phyloP scores from a whole-genome alignment of 352 stramenopile genomes.

The Phytopythium oedochilum region DNA sequence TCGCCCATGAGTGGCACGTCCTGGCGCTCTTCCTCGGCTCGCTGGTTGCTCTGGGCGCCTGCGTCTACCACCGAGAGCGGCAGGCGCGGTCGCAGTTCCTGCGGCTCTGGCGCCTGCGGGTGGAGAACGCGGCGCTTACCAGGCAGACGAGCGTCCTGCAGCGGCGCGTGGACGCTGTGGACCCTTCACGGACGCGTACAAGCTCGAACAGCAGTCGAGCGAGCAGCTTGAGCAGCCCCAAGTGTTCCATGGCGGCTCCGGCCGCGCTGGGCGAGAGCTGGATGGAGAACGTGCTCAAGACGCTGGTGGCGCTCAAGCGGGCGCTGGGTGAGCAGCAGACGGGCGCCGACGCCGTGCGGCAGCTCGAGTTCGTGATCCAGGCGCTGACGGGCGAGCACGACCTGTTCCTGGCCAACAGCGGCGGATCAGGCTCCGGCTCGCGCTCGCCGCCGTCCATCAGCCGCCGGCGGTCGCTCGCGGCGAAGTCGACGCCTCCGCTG shows the following conservation, averaged over 20 bases:
- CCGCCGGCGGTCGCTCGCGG: background rate
- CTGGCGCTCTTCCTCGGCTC: constrained; percentile 35
- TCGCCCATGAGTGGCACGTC: constrained; percentile 46
- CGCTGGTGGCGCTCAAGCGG: constrained; percentile 40
- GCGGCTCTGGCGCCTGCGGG: constrained; percentile 42
- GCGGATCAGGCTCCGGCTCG: background rate
- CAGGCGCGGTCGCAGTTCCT: constrained; percentile 46
- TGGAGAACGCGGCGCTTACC: constrained; percentile 58
- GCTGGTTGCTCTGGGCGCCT: constrained; percentile 32
- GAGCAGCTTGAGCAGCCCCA: too few species aligned
- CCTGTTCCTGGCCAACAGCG: constrained; percentile 34
- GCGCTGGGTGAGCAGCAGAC: constrained; percentile 22
- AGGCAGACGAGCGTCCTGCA: constrained; percentile 66
- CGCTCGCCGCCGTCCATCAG: background rate
- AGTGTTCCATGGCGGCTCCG: background rate
- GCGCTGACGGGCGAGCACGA: constrained; percentile 63
- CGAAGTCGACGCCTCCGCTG: constrained; percentile 7
- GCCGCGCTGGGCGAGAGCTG: constrained; percentile 49
- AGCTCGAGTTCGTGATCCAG: constrained; percentile 68
- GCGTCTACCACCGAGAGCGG: constrained; percentile 37
- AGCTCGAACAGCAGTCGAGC: background rate
- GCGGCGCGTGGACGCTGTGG: constrained; percentile 52
- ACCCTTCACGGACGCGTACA: constrained; percentile 25
- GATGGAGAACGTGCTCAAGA: constrained; percentile 72
- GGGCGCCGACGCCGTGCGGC: constrained; percentile 14